These are phyloP conservation scores for Malassezia pachydermatis DNA, from an alignment of 1,284 basidiomycete genomes.

Conservation along the genomic window DNA sequence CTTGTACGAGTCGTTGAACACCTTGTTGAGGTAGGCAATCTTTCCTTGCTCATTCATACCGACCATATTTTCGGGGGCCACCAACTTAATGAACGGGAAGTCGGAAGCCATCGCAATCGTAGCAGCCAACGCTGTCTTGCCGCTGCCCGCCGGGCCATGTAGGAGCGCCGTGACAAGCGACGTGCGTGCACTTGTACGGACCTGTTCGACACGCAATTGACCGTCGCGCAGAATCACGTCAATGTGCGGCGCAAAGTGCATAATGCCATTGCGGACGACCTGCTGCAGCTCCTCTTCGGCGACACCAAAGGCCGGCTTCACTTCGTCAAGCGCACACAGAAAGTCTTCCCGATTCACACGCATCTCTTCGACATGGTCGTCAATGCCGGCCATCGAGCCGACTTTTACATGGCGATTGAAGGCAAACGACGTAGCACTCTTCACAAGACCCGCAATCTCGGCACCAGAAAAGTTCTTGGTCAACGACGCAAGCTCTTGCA, in stretches of 20 bases:
- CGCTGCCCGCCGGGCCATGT: conserved; percentile 76
- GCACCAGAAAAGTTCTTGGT: conserved; percentile 99
- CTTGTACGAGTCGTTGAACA: conserved; percentile 94
- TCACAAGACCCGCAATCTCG: conserved; percentile 89
- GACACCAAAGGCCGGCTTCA: conserved; percentile 93
- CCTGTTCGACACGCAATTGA: conserved; percentile 88
- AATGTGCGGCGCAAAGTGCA: conserved; percentile 68
- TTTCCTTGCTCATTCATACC: conserved; percentile 85
- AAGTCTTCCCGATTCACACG: conserved; percentile 82
- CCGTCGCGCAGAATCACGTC: conserved; percentile 73
- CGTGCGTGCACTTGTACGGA: conserved; percentile 76
- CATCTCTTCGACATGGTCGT: conserved; percentile 86
- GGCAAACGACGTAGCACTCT: conserved; percentile 94
- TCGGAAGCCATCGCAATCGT: conserved; percentile 84
- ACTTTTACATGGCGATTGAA: conserved; percentile 96
- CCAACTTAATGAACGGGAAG: conserved; percentile 96
- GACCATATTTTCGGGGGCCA: conserved; percentile 94
- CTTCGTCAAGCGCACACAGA: conserved; percentile 81
- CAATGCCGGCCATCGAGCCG: conserved; percentile 90
- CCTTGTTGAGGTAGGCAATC: conserved; percentile 80
- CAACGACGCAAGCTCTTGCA: conserved; percentile 67
- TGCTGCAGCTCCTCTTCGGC: conserved; percentile 89
- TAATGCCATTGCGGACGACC: conserved; percentile 93
- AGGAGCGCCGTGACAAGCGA: conserved; percentile 83
- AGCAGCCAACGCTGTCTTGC: conserved; percentile 90